Base-by-base conservation (phyloP, 1,284 basidiomycete genomes). In the Trichosporon ovoides region DNA sequence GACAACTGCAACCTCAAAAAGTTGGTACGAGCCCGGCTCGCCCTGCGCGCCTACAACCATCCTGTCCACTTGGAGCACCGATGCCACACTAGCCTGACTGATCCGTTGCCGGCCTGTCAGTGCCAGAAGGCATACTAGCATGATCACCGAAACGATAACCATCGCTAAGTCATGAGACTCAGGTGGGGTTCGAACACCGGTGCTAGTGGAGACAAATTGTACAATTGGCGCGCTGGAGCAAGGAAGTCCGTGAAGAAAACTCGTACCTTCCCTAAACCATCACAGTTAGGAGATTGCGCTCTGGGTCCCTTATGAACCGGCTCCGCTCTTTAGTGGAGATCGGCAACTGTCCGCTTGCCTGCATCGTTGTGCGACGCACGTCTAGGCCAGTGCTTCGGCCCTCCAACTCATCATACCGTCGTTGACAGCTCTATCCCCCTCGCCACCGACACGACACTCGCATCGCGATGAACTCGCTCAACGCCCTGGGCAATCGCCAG, bases 401-500 rank as follows among this genome's bases (percentile, higher is more conserved):
- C 28, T 22, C 35, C 43, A 28, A 49, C 52, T n/a, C 24, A 22
- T 48, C 33, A 28, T 38, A 20, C 38, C 24, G 12, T 36, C 40
- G 12, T 4, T 16, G 22, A 48, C 43, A 22, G 43, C 28, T 31
- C 28, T 31, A 31, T 48, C 22, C 24, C 43, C 56, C 22, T 53
- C 35, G 24, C 34, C 50, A 36, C 43, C 37, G 53, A 38, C 38
- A 38, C 51, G 12, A 20, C 7, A 16, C 19, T 38, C 14, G 38
- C 18, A 40, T 36, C 63, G 59, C 57, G 10, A 94, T 96, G 92
- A 94, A 96, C 79, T 92, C 91, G 33, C 82, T 97, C 22, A 96
- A 96, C 80, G 91, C 91, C 1, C 87, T 90, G 50, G 93, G 92
- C 2, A 88, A 94, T 18, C 84, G 93, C 43, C 93, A 97, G 77